These are phyloP conservation scores for Chrysanthemum makinoi DNA, from an alignment of 129 eudicot genomes.

Conservation along the genomic window DNA sequence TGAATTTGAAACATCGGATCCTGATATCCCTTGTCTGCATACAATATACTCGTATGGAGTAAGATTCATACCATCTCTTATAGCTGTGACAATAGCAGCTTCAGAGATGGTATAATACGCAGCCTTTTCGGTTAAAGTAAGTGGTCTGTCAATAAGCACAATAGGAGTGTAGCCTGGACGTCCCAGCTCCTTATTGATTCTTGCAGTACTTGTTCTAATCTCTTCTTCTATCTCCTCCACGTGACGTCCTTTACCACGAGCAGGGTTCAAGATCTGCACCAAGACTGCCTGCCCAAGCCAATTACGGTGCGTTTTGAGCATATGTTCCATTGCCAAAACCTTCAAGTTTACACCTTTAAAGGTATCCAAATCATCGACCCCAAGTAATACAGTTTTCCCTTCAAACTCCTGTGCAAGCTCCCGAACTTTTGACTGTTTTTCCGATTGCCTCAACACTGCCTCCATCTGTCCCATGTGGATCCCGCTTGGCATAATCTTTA, in stretches of 20 bases:
- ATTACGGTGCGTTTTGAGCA: conserved; percentile 41
- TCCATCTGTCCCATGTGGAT: conserved; percentile 55
- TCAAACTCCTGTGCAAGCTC: conserved; percentile 38
- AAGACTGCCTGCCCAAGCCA: conserved; percentile 48
- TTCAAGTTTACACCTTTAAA: conserved; percentile 54
- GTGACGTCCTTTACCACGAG: conserved; percentile 58
- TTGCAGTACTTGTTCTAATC: conserved; percentile 18
- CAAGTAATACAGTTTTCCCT: conserved; percentile 45
- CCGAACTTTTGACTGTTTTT: conserved; percentile 34
- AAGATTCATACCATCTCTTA: conserved; percentile 71
- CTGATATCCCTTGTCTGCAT: conserved; percentile 56
- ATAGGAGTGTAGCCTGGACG: conserved; percentile 40
- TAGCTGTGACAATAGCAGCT: conserved; percentile 65
- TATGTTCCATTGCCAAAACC: conserved; percentile 57
- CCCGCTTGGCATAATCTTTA: conserved; percentile 47
- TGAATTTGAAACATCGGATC: conserved; percentile 33
- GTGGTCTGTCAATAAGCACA: conserved; percentile 43
- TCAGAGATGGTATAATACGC: conserved; percentile 63
- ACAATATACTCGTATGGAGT: conserved; percentile 65
- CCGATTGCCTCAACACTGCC: conserved; percentile 33
- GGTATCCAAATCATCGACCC: conserved; percentile 55
- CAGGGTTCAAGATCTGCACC: conserved; percentile 44
- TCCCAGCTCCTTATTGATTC: conserved; percentile 35
- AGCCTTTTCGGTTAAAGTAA: conserved; percentile 45
- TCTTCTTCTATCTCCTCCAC: conserved; percentile 57